Evolutionary conservation across 2,329 filamentous ascomycete genomes (phyloP).

Genomic region (Colletotrichum karsti): DNA sequence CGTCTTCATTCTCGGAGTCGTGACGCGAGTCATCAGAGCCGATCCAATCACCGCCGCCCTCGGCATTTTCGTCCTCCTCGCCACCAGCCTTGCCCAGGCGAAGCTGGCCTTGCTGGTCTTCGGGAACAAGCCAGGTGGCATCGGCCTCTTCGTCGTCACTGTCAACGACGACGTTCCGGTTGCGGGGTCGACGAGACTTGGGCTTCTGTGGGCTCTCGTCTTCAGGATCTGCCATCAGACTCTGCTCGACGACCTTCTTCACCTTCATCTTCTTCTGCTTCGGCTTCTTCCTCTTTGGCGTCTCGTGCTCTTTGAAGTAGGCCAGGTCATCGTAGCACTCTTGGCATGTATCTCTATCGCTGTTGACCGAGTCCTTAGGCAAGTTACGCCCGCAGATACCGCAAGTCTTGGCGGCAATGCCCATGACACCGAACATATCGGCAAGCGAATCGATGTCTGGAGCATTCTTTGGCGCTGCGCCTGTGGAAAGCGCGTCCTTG

Average conservation of each 20-base stretch:
- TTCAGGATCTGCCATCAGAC: constrained; percentile 9
- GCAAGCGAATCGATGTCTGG: constrained; percentile 84
- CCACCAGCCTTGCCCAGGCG: constrained; percentile 83
- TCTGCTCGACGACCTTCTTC: constrained; percentile 34
- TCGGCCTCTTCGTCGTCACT: constrained; percentile 77
- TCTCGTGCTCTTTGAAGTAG: constrained; percentile 62
- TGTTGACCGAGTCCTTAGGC: constrained; percentile 53
- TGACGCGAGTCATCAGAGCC: constrained; percentile 73
- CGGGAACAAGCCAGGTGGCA: constrained; percentile 82
- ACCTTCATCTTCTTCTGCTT: constrained; percentile 46
- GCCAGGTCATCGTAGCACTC: constrained; percentile 81
- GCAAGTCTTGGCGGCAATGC: constrained; percentile 79
- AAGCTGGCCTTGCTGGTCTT: constrained; percentile 67
- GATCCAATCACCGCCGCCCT: constrained; percentile 85
- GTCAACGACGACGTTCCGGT: constrained; percentile 67
- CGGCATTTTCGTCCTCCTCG: constrained; percentile 86
- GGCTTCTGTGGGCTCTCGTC: constrained; percentile 29
- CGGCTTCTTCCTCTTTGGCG: constrained; percentile 46
- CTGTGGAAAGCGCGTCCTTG: constrained; percentile 78
- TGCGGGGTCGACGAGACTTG: constrained; percentile 49
- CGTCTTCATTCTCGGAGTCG: constrained; percentile 63
- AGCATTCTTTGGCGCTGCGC: constrained; percentile 56
- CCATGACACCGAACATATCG: constrained; percentile 86
- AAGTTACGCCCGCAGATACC: constrained; percentile 83
- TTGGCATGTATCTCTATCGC: constrained; percentile 64